These are phyloP conservation scores for Magnaporthiopsis rhizophila DNA, from an alignment of 2,329 filamentous ascomycete genomes.

Conservation along the genomic window DNA sequence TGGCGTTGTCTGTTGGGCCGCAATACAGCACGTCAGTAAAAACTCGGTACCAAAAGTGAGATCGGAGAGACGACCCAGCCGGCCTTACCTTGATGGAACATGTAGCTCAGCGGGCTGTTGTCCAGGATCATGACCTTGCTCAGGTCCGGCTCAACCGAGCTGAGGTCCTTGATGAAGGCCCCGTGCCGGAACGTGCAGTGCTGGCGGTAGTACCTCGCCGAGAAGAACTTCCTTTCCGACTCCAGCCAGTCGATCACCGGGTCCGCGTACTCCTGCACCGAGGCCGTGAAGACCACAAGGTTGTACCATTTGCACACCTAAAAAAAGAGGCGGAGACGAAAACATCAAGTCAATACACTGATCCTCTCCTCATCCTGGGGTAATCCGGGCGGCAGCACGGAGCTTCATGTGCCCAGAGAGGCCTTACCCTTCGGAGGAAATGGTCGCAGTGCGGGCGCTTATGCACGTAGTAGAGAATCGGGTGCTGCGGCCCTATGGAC, in stretches of 20 bases:
- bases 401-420: neutral
- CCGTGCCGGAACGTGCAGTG: constrained; percentile 95
- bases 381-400: too few relatives aligned
- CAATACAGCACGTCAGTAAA: neutral
- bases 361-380: neutral
- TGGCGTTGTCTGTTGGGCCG: constrained; percentile 78
- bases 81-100: constrained; percentile 84
- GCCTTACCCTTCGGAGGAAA: constrained; percentile 71
- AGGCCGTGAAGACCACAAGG: constrained; percentile 90
- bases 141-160: constrained; percentile 89
- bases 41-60: too few relatives aligned
- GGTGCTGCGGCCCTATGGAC: constrained; percentile 75
- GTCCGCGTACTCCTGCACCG: constrained; percentile 96
- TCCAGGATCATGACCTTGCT: constrained; percentile 99
- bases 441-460: constrained; percentile 96
- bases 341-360: neutral
- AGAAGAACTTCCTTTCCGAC: constrained; percentile 93
- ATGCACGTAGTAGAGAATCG: constrained; percentile 97
- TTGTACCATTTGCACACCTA: constrained; percentile 97
- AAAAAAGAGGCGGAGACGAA: neutral
- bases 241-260: constrained; percentile 99
- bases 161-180: constrained; percentile 96
- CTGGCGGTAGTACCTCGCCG: constrained; percentile 86
- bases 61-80: constrained; percentile 17
- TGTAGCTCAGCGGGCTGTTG: constrained; percentile 95